These are phyloP conservation scores for Scytalidium lignicola DNA, from an alignment of 2,329 filamentous ascomycete genomes.

Conservation along the genomic window DNA sequence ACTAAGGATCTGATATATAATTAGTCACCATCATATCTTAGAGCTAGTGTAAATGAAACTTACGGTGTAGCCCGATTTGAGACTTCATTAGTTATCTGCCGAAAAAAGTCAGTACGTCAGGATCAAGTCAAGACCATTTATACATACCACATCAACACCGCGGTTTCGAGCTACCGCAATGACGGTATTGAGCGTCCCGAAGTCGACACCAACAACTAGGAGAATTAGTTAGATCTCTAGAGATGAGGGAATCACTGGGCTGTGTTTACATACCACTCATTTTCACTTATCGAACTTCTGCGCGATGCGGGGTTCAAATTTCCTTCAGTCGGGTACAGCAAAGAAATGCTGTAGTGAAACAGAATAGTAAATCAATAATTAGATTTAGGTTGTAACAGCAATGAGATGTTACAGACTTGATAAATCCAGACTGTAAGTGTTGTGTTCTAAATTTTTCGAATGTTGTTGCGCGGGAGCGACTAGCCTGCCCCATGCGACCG, in stretches of 20 bases:
- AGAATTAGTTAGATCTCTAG: constrained; percentile 11
- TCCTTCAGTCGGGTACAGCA: not conserved
- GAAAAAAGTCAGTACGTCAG: constrained; percentile 26
- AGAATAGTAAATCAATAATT: not conserved
- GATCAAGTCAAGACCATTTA: constrained; percentile 8
- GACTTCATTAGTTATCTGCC: constrained; percentile 95
- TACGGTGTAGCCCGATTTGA: constrained; percentile 98
- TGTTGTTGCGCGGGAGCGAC: not conserved
- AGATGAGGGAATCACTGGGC: constrained; percentile 2
- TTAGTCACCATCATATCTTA: not conserved
- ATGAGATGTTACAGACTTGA: not conserved
- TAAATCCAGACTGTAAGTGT: not conserved
- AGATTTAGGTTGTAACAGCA: not conserved
- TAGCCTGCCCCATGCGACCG: not conserved
- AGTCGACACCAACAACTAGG: constrained; percentile 51
- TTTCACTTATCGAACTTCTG: constrained; percentile 4
- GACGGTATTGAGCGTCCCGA: constrained; percentile 94
- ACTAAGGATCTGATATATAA: constrained; percentile 71
- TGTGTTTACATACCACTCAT: constrained; percentile 20
- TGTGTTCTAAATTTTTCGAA: not conserved
- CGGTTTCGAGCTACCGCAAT: constrained; percentile 97
- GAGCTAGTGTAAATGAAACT: constrained; percentile 38
- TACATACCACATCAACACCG: constrained; percentile 95
- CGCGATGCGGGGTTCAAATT: not conserved
- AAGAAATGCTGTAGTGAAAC: not conserved